Percentiles rank a stretch among this genome's conserved stretches.
These are phyloP conservation scores for Guadua angustifolia DNA, from an alignment of 176 grass and related monocot genomes.

Conservation along the genomic window DNA sequence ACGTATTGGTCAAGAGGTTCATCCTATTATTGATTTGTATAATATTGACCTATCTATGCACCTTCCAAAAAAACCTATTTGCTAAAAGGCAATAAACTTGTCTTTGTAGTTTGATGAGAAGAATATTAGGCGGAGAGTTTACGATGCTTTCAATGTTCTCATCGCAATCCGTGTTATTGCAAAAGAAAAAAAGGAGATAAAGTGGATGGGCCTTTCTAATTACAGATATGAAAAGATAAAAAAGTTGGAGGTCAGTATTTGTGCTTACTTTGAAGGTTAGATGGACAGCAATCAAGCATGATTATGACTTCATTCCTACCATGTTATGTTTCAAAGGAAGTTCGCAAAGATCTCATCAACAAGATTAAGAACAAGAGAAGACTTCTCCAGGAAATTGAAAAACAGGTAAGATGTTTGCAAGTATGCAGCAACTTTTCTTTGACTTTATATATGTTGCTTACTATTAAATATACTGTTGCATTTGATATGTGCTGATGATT, in stretches of 20 bases:
- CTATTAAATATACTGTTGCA: slow-evolving; percentile 29
- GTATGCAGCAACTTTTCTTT: slow-evolving; percentile 19
- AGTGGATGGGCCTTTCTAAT: slow-evolving; percentile 86
- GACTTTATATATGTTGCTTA: slow-evolving; percentile 41
- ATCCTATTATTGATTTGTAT: slow-evolving; percentile 35
- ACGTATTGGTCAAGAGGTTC: slow-evolving; percentile 66
- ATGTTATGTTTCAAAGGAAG: slow-evolving; percentile 62
- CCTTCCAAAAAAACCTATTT: slow-evolving; percentile 13
- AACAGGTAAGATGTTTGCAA: slow-evolving; percentile 69
- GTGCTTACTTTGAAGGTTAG: slow-evolving; percentile 36
- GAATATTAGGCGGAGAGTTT: slow-evolving; percentile 90
- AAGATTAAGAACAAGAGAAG: slow-evolving; percentile 77
- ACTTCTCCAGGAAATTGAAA: slow-evolving; percentile 80
- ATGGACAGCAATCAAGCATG: background rate
- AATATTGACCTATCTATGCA: slow-evolving; percentile 22
- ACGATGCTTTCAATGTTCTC: slow-evolving; percentile 98
- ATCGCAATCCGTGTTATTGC: slow-evolving; percentile 86
- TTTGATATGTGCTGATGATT: slow-evolving; percentile 27
- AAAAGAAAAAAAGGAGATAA: slow-evolving; percentile 94
- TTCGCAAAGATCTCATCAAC: slow-evolving; percentile 51
- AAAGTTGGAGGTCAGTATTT: slow-evolving; percentile 75
- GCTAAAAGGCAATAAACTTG: slow-evolving; percentile 32
- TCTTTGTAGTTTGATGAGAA: slow-evolving; percentile 93
- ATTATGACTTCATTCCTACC: slow-evolving; percentile 15
- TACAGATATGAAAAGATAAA: slow-evolving; percentile 63